Base-by-base conservation (phyloP, 1,284 basidiomycete genomes). In the Hortiboletus rubellus region DNA sequence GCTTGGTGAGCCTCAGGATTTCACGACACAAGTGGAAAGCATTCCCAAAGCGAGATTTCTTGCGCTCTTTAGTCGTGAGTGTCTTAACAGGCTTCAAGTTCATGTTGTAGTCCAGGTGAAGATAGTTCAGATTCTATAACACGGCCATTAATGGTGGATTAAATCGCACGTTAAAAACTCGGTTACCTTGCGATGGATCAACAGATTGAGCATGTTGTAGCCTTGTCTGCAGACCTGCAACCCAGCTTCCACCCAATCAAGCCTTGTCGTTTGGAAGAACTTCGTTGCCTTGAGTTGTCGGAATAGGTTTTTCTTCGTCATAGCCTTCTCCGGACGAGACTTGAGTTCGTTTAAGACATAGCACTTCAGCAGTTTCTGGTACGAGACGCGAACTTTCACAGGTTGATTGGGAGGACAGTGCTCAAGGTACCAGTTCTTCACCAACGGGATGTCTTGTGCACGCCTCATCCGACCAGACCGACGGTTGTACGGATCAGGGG, bases 211-310 rank as follows among this genome's bases (percentile, higher is more conserved):
- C 97, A 99, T 99, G 78, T 99, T 99, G 79, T 98, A 99, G 36
- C 96, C 96, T 73, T 99, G 97, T 64, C 96, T 81, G 77, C 95
- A 97, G 54, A 99, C 97, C 77, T 99, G 97, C 60, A 99, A 78
- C 69, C 97, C 97, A 5, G 96, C 97, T 75, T 99, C 97, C 34
- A 99, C 96, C 97, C 97, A 99, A 75, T 99, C 97, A 66, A 99
- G 79, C 62, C 86, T 93, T 8, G 97, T 99, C 22, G 91, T 93
- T 79, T 99, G 97, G 88, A 99, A 99, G 80, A 99, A 99, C 77
- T 99, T 99, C 60, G 97, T 99, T 46, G 92, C 91, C 77, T 98
- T 98, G 58, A 99, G 81, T 72, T 96, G 93, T 57, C 92, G 83
- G 83, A 99, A 96, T 50, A 99, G 72, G 70, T 97, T 97, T 78